Percentiles rank a stretch among this genome's conserved stretches.
Conservation (phyloP, 2,329 filamentous ascomycete species). For the Allantophomopsis cytisporea region DNA sequence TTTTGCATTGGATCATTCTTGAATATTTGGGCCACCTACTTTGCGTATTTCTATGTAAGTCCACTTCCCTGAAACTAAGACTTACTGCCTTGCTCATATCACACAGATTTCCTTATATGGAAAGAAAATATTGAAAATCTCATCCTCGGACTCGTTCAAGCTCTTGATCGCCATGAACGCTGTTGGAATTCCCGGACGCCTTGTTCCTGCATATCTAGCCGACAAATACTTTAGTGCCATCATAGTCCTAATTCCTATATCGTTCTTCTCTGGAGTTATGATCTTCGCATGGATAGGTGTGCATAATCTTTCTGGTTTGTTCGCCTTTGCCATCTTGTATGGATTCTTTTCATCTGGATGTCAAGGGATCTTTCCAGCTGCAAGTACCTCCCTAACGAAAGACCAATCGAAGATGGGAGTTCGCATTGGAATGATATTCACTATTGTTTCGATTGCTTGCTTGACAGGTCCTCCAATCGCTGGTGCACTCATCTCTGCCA, state of each 20-base stretch:
- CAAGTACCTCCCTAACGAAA: slow-evolving; percentile 28
- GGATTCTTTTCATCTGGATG: slow-evolving; percentile 31
- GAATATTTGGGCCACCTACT: slow-evolving; percentile 25
- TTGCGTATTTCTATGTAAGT: slow-evolving; percentile 26
- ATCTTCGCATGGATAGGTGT: slow-evolving; percentile 33
- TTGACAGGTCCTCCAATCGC: slow-evolving; percentile 37
- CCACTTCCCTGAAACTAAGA: not conserved
- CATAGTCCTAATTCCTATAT: slow-evolving; percentile 30
- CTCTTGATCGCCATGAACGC: slow-evolving; percentile 37
- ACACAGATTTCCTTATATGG: not conserved
- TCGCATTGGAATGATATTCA: slow-evolving; percentile 37
- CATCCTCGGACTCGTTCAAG: slow-evolving; percentile 24
- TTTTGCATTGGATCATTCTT: slow-evolving; percentile 25
- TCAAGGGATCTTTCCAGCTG: slow-evolving; percentile 33
- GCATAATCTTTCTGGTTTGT: slow-evolving; percentile 22
- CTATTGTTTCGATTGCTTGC: slow-evolving; percentile 30
- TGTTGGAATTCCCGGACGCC: slow-evolving; percentile 32
- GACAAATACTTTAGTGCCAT: slow-evolving; percentile 34
- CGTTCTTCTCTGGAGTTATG: slow-evolving; percentile 4
- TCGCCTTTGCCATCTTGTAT: slow-evolving; percentile 31
- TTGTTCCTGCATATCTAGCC: slow-evolving; percentile 31
- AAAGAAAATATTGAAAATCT: slow-evolving; percentile 20
- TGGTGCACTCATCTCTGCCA: slow-evolving; percentile 29
- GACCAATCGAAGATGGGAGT: slow-evolving; percentile 35
- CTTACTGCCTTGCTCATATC: not conserved